phyloP scores from a whole-genome alignment of 2,329 filamentous ascomycete genomes.

The Rhynchosporium agropyri region DNA sequence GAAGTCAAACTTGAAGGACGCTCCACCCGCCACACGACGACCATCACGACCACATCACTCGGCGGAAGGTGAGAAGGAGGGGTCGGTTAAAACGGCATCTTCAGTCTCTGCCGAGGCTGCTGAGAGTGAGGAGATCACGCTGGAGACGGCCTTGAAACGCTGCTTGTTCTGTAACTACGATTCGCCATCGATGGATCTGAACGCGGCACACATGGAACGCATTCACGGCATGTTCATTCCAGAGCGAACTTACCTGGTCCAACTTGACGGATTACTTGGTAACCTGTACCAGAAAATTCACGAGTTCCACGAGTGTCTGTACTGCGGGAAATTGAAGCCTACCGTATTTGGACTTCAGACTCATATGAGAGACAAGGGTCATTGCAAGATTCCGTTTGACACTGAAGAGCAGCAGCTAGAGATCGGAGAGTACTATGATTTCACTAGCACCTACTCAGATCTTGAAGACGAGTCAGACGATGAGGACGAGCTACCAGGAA shows the following conservation, averaged over 20 bases:
- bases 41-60: conserved; percentile 36
- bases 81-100: conserved; percentile 34
- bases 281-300: conserved; percentile 81
- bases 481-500: conserved; percentile 53
- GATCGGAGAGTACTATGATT: conserved; percentile 96
- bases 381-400: conserved; percentile 94
- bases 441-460: conserved; percentile 93
- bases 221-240: conserved; percentile 96
- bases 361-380: conserved; percentile 95
- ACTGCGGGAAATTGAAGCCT: conserved; percentile 81
- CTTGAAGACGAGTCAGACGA: conserved; percentile 64
- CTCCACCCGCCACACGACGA: conserved; percentile 29
- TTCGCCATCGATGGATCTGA: conserved; percentile 74
- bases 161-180: conserved; percentile 94
- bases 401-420: conserved; percentile 89
- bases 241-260: conserved; percentile 79
- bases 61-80: conserved; percentile 30
- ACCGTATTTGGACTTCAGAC: conserved; percentile 83
- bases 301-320: conserved; percentile 81
- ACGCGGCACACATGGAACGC: conserved; percentile 85
- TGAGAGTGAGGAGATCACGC: conserved; percentile 50
- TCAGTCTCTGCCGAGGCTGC: conserved; percentile 33
- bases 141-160: conserved; percentile 41
- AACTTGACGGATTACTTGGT: conserved; percentile 78
- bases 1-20: conserved; percentile 56